Base-by-base conservation (phyloP, 2,329 filamentous ascomycete genomes). In the Pestalotiopsis sp. region DNA sequence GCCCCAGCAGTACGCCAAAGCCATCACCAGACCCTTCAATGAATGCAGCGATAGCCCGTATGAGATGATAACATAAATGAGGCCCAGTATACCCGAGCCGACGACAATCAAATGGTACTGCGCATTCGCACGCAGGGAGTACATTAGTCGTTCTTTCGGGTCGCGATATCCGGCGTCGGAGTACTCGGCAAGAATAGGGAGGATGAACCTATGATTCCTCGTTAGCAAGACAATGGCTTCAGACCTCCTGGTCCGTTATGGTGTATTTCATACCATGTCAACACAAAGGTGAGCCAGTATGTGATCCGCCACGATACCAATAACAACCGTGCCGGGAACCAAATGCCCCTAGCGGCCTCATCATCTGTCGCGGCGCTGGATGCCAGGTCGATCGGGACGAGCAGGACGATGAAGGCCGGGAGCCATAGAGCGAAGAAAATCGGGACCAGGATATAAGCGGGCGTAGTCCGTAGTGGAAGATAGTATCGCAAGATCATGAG, bases 391-490 rank as follows among this genome's bases (percentile, higher is more conserved):
- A 99, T 97, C 4, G 96, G 96, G 6, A 99, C 94, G 25, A 99
- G 89, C 27, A 99, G 85, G 27, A 98, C 90, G 76, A 97, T 95
- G 79, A 93, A 95, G 61, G 94, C 93, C 12, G 96, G 97, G 5
- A 99, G 89, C 77, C 93, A 95, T 74, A 99, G 87, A n/a, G 95
- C 94, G 73, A 99, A 92, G 83, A 99, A 99, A 71, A 99, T 94
- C 45, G 96, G 95, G 1, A 98, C 87, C 65, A 94, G 87, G 65
- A 98, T 90, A 81, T 97, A 98, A 69, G 91, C 93, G 0, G 96
- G 95, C 1, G 96, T 98, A 6, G 92, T 90, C 73, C 96, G 94
- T 41, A 99, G 86, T 2, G 95, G 95, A 11, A 99, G 89, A 81
- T 95, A 99, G 83, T 94, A 91, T 76, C 96, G 92, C 69, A 98